These are phyloP conservation scores for Trichoderma asperellum DNA, from an alignment of 2,329 filamentous ascomycete species.

Conservation along the genomic window DNA sequence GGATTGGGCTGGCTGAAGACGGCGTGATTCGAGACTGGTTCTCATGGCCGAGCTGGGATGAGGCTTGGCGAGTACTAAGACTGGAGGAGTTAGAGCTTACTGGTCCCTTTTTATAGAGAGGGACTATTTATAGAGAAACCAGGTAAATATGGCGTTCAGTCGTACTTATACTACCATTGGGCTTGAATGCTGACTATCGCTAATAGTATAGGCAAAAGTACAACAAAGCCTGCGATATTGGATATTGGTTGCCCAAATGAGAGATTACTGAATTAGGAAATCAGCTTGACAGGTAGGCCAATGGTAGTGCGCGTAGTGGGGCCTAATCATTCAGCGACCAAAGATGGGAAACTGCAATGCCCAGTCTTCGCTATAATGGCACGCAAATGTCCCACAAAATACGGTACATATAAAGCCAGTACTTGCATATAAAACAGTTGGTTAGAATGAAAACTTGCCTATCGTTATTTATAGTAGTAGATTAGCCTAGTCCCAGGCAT, in stretches of 20 bases:
- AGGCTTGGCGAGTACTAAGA: neutral
- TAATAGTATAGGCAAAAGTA: neutral
- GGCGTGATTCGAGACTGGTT: neutral
- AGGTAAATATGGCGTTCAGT: neutral
- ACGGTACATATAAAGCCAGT: neutral
- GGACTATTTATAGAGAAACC: too few relatives aligned
- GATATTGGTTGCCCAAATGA: neutral
- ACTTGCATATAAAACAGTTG: neutral
- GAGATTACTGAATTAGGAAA: constrained; percentile 20
- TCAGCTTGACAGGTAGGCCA: neutral
- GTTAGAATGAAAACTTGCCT: fast-evolving
- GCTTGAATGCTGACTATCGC: neutral
- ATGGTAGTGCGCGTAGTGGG: neutral
- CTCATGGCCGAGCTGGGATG: neutral
- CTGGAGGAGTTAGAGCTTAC: too few relatives aligned
- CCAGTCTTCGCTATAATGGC: neutral
- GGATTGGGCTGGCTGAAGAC: neutral
- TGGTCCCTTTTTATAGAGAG: neutral
- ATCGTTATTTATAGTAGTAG: neutral
- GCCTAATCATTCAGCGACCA: neutral
- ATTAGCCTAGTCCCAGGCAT: neutral
- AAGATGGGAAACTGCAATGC: neutral
- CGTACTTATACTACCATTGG: neutral
- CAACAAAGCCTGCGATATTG: neutral
- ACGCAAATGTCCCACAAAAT: neutral